phyloP scores from a whole-genome alignment of 129 eudicot genomes.

The Deinandra increscens region DNA sequence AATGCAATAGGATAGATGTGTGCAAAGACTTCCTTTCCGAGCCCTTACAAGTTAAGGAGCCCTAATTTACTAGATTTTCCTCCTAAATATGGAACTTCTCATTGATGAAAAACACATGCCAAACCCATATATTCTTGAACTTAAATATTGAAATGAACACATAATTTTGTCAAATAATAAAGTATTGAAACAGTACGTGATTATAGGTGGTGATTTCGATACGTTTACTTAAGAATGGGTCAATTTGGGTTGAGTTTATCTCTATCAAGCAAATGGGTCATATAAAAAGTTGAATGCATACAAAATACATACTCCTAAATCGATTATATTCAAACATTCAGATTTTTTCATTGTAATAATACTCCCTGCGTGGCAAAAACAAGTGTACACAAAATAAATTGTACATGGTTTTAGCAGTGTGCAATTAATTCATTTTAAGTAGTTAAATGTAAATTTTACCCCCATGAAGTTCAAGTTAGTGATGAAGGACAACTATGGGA shows the following conservation, averaged over 20 bases:
- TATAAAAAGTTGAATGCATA: not conserved
- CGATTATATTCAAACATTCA: not conserved
- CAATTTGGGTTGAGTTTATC: not conserved
- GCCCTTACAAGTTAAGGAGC: constrained; percentile 12
- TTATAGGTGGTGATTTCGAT: not conserved
- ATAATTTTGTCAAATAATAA: not conserved
- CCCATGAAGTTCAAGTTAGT: not conserved
- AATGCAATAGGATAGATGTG: constrained; percentile 10
- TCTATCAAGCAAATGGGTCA: not conserved
- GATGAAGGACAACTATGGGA: not conserved
- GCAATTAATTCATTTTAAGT: not conserved
- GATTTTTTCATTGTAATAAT: not conserved
- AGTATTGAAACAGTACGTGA: not conserved
- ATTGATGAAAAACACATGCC: not conserved
- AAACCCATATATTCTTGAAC: not conserved
- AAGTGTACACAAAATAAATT: too few species aligned
- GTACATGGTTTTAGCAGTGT: not conserved
- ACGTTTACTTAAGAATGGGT: not conserved
- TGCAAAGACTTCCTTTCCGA: constrained; percentile 6
- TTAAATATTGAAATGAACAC: not conserved
- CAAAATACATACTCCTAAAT: not conserved
- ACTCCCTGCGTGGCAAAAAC: not conserved
- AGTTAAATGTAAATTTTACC: too few species aligned
- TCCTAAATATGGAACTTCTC: not conserved
- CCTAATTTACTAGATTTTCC: not conserved